Evolutionary conservation across 202 grass and related monocot species (phyloP), one percentile per base, ranked within the genome.

Genomic region (Eragrostis tef): DNA sequence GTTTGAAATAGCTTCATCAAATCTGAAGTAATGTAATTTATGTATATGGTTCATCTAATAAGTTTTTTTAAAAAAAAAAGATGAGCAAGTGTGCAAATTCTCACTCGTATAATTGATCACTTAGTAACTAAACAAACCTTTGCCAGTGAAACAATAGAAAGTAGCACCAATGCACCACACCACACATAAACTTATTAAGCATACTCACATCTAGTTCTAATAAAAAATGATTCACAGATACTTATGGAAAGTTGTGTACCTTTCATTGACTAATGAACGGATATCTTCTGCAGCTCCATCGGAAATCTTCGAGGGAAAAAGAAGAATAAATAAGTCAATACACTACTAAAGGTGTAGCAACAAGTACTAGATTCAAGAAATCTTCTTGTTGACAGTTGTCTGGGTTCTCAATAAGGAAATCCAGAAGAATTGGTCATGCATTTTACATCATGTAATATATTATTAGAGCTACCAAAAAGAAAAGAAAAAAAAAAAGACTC

Each of bases 241-340:
- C 8, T 76, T 27, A 51, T 50, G 70, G 81, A 56, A 77, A 75
- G 21, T 85, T 57, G 54, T 58, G 25, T 77, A 98, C 96, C 96
- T 98, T 95, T 98, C 87, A 81, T 90, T 93, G 34, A 89, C 87
- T 74, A 98, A 90, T 58, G 82, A 93, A 86, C 71, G 84, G 48
- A 95, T 89, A 69, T 93, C 92, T 82, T 93, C 82, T 73, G 88
- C 96, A 63, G 90, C 92, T 84, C 81, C 92, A 85, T 76, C 74
- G 88, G 90, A 95, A 90, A 98, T 85, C 96, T 98, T 90, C 61
- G 78, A 85, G 27, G 63, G 54, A 20, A 41, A 85, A 81, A 13
- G 74, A 9, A 52, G 79, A 31, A 31, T 31, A 31, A 3, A 31
- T 31, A 31, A 31, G 29, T 31, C n/a, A n/a, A n/a, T n/a, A n/a